Conservation (phyloP, 345 rosid species). For the Euphorbia pulcherrima region DNA sequence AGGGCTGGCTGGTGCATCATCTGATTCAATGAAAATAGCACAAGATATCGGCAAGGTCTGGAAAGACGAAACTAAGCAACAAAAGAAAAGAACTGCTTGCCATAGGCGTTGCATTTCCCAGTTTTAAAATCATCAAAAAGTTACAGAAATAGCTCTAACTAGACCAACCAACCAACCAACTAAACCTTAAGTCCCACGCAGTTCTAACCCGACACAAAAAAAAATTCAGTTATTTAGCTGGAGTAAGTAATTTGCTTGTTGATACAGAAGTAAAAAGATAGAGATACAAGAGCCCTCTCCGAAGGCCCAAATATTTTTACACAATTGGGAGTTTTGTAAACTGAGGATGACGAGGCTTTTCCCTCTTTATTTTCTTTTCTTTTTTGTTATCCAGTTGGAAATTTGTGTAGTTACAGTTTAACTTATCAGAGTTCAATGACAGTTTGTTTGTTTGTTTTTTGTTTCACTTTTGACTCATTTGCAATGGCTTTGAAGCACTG, state of each 20-base stretch:
- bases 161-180: too few relatives aligned
- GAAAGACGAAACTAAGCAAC: conserved; percentile 32
- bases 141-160: too few relatives aligned
- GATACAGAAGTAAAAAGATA: conserved; percentile 3
- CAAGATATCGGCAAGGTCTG: conserved; percentile 23
- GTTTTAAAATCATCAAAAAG: not conserved
- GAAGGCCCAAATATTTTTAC: conserved; percentile 43
- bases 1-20: conserved; percentile 82
- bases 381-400: not conserved
- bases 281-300: conserved; percentile 49
- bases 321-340: conserved; percentile 46
- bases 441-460: not conserved
- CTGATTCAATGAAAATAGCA: conserved; percentile 21
- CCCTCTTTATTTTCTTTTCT: conserved; percentile 35
- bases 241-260: conserved; percentile 18
- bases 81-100: conserved; percentile 13
- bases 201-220: conserved; percentile 8
- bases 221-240: conserved; percentile 1
- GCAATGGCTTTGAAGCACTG: not conserved
- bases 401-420: conserved; percentile 12
- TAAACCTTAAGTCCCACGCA: too few relatives aligned
- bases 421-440: conserved; percentile 10
- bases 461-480: conserved; percentile 1
- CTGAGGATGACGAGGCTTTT: conserved; percentile 56
- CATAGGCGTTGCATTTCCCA: conserved; percentile 32